Percentiles rank a stretch among this genome's conserved stretches.
phyloP scores from a whole-genome alignment of 345 rosid species.

The Microthlaspi erraticum region DNA sequence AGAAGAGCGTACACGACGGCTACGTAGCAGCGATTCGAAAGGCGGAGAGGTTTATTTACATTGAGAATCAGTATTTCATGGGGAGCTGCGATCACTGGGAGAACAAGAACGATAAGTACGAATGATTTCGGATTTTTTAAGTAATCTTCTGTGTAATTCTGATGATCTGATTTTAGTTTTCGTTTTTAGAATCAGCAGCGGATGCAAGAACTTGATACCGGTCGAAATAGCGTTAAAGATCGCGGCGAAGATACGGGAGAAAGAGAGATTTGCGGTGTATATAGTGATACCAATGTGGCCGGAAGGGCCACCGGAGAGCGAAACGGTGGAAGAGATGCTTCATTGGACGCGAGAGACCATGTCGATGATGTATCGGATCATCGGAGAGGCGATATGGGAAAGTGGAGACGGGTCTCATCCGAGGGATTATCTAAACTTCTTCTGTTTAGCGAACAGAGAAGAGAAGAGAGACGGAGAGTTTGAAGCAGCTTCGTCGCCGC shows the following conservation, averaged over 20 bases:
- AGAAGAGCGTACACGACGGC: conserved; percentile 80
- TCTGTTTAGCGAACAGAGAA: conserved; percentile 92
- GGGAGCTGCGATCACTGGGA: conserved; percentile 86
- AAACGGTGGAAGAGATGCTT: conserved; percentile 80
- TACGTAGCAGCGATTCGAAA: conserved; percentile 76
- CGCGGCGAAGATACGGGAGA: conserved; percentile 60
- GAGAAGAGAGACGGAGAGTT: conserved; percentile 57
- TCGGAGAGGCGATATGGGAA: conserved; percentile 72
- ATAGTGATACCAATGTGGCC: conserved; percentile 97
- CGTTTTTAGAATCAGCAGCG: conserved; percentile 41
- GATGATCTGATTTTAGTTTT: conserved; percentile 11
- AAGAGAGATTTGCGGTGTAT: conserved; percentile 76
- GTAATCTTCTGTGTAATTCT: neutral
- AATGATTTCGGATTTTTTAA: neutral
- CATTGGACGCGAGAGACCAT: conserved; percentile 92
- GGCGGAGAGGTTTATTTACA: conserved; percentile 79
- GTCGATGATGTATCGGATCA: conserved; percentile 78
- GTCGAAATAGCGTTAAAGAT: conserved; percentile 79
- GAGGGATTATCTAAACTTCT: conserved; percentile 80
- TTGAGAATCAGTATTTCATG: conserved; percentile 89
- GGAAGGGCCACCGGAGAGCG: conserved; percentile 83
- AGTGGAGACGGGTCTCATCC: conserved; percentile 59
- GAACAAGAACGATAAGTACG: conserved; percentile 50
- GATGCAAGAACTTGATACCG: conserved; percentile 84
- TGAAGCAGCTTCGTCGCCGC: conserved; percentile 61